Base-by-base conservation (phyloP, 108 stramenopile genomes). In the Discostella pseudostelligera region DNA sequence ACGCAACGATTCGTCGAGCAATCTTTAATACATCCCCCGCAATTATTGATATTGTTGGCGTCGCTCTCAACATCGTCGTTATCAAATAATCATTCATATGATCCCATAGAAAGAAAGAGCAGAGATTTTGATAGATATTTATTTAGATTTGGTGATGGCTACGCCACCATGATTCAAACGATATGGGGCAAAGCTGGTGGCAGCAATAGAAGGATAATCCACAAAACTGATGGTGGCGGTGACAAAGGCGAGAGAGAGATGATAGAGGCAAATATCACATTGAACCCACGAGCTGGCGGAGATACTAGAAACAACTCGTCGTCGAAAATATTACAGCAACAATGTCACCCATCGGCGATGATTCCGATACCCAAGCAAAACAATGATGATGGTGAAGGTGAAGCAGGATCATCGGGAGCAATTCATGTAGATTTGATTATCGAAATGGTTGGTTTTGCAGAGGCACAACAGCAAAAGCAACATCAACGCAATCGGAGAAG, bases 121-220 rank as follows among this genome's bases (percentile, higher is more conserved):
- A 5, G 32, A 32, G 32, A 5, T 32, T 1, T 11, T 2, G n/a
- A 16, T 13, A 4, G 53, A 0, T 54, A 54, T 36, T n/a, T 35
- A 5, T 35, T 54, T 16, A 26, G 53, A 35, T 54, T 35, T 54
- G 53, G 53, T 16, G 53, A 54, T 54, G 53, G 53, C 14, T 54
- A 35, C 16, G 53, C 53, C 53, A 54, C 53, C 14, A 36, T 54
- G 3, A 16, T 54, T 16, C 4, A n/a, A 1, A 16, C 53, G 3
- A 36, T 13, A 12, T 54, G 53, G 53, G 16, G 16, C 16, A 36
- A 14, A 3, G n/a, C 7, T 21, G 29, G 26, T 28, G 29, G 32
- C 35, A 25, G 29, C 3, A 25, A 16, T 35, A 25, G 25, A 14
- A 22, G 7, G 8, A 13, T 17, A 25, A 26, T 51, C 2, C 3